Evolutionary conservation across 768 basidiomycete species (phyloP).

Genomic region (Coprinopsis strossmayeri): DNA sequence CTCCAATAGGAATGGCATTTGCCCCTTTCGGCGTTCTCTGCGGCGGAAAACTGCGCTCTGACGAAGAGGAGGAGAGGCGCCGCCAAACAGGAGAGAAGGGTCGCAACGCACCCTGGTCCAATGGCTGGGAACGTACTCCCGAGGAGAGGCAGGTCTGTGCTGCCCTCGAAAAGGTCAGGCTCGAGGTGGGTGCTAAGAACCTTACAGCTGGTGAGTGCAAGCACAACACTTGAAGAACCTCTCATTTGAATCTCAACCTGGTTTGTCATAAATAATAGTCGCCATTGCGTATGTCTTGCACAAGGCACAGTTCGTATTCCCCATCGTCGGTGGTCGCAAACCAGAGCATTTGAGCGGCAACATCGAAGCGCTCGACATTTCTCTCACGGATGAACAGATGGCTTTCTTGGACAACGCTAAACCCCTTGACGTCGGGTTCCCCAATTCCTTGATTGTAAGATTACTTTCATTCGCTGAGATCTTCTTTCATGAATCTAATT

Average conservation of each 20-base stretch:
- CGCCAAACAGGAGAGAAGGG: constrained; percentile 7
- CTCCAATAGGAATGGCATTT: constrained; percentile 21
- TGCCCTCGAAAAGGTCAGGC: constrained; percentile 40
- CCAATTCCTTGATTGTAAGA: constrained; percentile 6
- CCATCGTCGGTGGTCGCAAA: constrained; percentile 29
- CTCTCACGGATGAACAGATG: constrained; percentile 32
- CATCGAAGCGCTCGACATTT: constrained; percentile 35
- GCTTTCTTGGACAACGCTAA: constrained; percentile 26
- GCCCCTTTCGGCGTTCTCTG: constrained; percentile 26
- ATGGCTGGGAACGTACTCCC: constrained; percentile 19
- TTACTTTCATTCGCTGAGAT: background rate
- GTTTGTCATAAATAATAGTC: constrained; percentile 26
- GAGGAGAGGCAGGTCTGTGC: constrained; percentile 20
- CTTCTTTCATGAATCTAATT: background rate
- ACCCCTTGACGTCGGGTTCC: constrained; percentile 9
- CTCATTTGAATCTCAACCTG: background rate
- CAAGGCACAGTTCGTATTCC: constrained; percentile 44
- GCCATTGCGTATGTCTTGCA: constrained; percentile 47
- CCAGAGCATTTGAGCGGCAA: constrained; percentile 39
- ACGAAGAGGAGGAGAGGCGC: constrained; percentile 20
- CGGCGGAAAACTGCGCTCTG: constrained; percentile 42
- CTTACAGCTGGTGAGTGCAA: constrained; percentile 34
- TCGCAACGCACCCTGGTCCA: background rate
- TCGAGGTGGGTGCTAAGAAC: constrained; percentile 35
- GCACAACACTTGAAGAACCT: constrained; percentile 9